Evolutionary conservation across 2,329 filamentous ascomycete species (phyloP).

Genomic region (Penicillium sp.): DNA sequence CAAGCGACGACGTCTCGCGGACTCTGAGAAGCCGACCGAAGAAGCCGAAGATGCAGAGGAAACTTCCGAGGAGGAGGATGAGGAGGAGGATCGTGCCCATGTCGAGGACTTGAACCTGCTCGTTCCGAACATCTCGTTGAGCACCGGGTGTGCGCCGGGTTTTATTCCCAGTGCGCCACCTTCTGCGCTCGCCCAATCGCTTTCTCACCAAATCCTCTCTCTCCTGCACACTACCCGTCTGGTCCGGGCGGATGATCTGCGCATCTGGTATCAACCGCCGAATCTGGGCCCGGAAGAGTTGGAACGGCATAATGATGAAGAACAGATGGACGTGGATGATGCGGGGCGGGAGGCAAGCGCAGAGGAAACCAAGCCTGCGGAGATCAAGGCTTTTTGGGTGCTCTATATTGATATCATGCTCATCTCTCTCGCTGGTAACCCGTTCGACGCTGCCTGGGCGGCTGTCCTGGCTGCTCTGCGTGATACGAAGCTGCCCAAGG

Average conservation of each 20-base stretch:
- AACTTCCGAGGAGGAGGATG: slow-evolving; percentile 50
- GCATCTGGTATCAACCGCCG: slow-evolving; percentile 69
- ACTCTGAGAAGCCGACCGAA: slow-evolving; percentile 15
- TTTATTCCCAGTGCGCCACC: slow-evolving; percentile 85
- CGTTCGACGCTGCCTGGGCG: slow-evolving; percentile 89
- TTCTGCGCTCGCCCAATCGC: slow-evolving; percentile 76
- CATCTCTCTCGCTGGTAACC: slow-evolving; percentile 88
- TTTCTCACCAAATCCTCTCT: slow-evolving; percentile 78
- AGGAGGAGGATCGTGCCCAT: slow-evolving; percentile 48
- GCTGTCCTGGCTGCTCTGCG: slow-evolving; percentile 78
- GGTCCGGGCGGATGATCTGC: slow-evolving; percentile 68
- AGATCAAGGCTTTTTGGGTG: slow-evolving; percentile 87
- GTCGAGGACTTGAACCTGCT: slow-evolving; percentile 67
- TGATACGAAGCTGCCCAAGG: slow-evolving; percentile 76
- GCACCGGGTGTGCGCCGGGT: slow-evolving; percentile 84
- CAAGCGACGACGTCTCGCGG: slow-evolving; percentile 35
- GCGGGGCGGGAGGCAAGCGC: slow-evolving; percentile 43
- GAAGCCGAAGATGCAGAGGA: slow-evolving; percentile 18
- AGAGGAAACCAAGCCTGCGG: slow-evolving; percentile 36
- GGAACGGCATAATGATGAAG: slow-evolving; percentile 43
- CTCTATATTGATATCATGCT: slow-evolving; percentile 96
- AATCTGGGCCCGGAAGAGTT: slow-evolving; percentile 38
- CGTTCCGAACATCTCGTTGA: slow-evolving; percentile 91
- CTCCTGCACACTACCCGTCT: slow-evolving; percentile 74
- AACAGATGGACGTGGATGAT: slow-evolving; percentile 55